A percentile compares a stretch with the other conserved stretches of the same genome.
Conservation (phyloP, 2,329 filamentous ascomycete genomes). For the Colletotrichum siamense region DNA sequence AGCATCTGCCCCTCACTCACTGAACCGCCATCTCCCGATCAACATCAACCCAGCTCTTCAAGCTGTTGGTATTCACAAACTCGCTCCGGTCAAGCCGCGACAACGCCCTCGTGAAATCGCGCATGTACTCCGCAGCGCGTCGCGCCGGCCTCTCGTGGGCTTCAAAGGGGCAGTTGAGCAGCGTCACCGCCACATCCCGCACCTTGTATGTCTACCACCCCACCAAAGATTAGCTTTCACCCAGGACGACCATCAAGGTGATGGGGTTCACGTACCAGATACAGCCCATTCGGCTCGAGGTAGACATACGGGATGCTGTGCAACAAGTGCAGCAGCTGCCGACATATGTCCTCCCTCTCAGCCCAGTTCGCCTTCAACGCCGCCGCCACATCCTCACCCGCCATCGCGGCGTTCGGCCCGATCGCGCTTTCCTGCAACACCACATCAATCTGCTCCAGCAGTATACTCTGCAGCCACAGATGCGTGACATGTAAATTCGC, state of each 20-base stretch:
- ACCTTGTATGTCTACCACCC: conserved; percentile 34
- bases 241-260: neutral
- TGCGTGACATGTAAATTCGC: conserved; percentile 42
- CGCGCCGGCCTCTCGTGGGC: conserved; percentile 27
- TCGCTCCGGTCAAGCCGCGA: conserved; percentile 35
- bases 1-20: neutral
- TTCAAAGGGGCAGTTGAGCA: conserved; percentile 38
- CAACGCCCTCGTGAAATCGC: conserved; percentile 31
- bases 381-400: neutral
- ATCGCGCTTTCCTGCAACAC: conserved; percentile 23
- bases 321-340: conserved; percentile 38
- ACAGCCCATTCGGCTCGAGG: conserved; percentile 38
- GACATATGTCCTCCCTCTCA: conserved; percentile 39
- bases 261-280: conserved; percentile 28
- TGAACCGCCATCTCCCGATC: conserved; percentile 7
- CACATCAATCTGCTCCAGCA: conserved; percentile 38
- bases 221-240: neutral
- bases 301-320: conserved; percentile 34
- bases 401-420: neutral
- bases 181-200: conserved; percentile 36
- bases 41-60: conserved; percentile 35
- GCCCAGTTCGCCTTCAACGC: conserved; percentile 30
- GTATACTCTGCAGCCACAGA: conserved; percentile 40
- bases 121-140: conserved; percentile 31
- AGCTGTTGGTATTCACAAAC: conserved; percentile 33